Conservation (phyloP, 139 green algal species). For the Trebouxia sp. region DNA sequence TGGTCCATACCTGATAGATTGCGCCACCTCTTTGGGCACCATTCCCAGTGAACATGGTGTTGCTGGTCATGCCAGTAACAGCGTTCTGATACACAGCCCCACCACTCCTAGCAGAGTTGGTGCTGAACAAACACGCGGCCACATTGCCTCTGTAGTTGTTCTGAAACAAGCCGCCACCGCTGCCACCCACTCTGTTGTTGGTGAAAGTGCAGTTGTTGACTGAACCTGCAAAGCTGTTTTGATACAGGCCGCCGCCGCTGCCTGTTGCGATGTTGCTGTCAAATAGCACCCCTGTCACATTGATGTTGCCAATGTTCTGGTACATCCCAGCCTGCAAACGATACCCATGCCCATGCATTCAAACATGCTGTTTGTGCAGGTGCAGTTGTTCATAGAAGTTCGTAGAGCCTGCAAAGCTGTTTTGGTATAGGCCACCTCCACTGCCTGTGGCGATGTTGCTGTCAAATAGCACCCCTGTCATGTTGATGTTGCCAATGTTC, state of each 20-base stretch:
- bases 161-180: constrained; percentile 6
- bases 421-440: constrained; percentile 3
- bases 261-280: constrained; percentile 15
- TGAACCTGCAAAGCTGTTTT: constrained; percentile 9
- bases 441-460: constrained; percentile 17
- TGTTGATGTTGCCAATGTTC: constrained; percentile 22
- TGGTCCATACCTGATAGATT: background rate
- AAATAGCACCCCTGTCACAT: background rate
- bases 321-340: constrained; percentile 21
- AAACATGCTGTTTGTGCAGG: background rate
- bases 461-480: constrained; percentile 1
- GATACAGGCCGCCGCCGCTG: constrained; percentile 3
- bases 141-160: constrained; percentile 11
- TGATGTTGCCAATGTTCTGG: constrained; percentile 25
- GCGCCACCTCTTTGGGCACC: background rate
- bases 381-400: constrained; percentile 11
- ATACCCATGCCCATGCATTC: no score
- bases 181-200: background rate
- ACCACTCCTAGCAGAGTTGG: constrained; percentile 9
- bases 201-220: constrained; percentile 17
- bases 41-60: background rate
- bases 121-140: background rate
- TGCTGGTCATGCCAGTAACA: background rate
- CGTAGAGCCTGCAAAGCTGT: constrained; percentile 1
- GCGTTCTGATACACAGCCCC: constrained; percentile 16